Percentiles rank a stretch among this genome's conserved stretches.
phyloP scores from a whole-genome alignment of 306 rosid genomes.

The Astragalus membranaceus region DNA sequence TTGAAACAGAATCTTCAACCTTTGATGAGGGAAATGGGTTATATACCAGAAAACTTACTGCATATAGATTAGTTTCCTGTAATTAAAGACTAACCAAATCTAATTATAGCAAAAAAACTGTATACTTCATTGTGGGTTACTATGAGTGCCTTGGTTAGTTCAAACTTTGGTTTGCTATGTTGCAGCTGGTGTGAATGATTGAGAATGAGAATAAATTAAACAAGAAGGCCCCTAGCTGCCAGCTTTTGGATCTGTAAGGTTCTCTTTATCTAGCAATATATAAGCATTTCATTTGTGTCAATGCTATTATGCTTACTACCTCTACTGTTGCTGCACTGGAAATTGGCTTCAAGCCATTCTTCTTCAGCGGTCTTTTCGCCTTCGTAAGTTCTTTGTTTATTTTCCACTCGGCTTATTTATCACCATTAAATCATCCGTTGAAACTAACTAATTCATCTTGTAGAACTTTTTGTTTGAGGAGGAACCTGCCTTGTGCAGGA shows the following conservation, averaged over 20 bases:
- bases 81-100: background rate
- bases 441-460: slow-evolving; percentile 17
- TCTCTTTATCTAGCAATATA: background rate
- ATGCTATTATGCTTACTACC: background rate
- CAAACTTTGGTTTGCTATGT: background rate
- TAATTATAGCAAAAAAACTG: background rate
- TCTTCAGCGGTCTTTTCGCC: slow-evolving; percentile 22
- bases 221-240: slow-evolving; percentile 22
- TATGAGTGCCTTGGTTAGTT: background rate
- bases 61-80: slow-evolving; percentile 1
- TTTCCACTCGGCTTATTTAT: background rate
- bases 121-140: background rate
- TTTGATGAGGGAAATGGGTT: slow-evolving; percentile 33
- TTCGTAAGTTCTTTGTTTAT: slow-evolving; percentile 35
- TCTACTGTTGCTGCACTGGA: slow-evolving; percentile 34
- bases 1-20: slow-evolving; percentile 40
- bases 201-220: background rate
- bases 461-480: slow-evolving; percentile 59
- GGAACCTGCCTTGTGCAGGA: slow-evolving; percentile 53
- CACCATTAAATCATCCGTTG: background rate
- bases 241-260: slow-evolving; percentile 36
- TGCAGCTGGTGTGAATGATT: background rate
- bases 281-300: background rate
- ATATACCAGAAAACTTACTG: slow-evolving; percentile 8
- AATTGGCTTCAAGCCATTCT: slow-evolving; percentile 57